These are phyloP conservation scores for Kurtzmaniella fragi DNA, from an alignment of 805 yeast species.

Conservation along the genomic window DNA sequence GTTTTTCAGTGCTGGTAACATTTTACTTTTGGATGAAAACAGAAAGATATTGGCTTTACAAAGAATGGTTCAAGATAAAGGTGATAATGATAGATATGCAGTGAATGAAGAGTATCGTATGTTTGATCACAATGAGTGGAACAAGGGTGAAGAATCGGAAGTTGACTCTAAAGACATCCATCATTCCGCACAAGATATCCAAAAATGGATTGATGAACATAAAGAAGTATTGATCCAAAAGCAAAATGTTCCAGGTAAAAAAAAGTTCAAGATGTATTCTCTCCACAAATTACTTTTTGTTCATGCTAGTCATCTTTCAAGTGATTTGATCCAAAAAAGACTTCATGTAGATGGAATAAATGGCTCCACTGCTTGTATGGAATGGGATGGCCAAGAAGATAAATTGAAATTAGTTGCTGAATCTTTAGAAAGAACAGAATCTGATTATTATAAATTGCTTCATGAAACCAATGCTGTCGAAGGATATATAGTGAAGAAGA, in stretches of 20 bases:
- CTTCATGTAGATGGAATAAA: conserved; percentile 44
- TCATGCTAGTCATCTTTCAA: conserved; percentile 68
- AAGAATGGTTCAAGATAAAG: conserved; percentile 73
- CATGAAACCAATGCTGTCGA: conserved; percentile 24
- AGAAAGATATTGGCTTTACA: conserved; percentile 66
- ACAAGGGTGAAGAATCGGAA: conserved; percentile 29
- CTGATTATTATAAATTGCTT: conserved; percentile 34
- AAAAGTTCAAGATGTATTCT: conserved; percentile 46
- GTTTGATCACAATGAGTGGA: conserved; percentile 42
- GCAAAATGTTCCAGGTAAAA: conserved; percentile 14
- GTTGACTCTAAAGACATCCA: conserved; percentile 6
- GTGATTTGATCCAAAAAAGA: conserved; percentile 66
- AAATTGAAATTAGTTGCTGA: conserved; percentile 27
- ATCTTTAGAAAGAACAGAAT: conserved; percentile 45
- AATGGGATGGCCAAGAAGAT: conserved; percentile 18
- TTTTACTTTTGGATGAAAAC: conserved; percentile 68
- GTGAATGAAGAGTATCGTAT: conserved; percentile 68
- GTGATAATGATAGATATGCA: conserved; percentile 57
- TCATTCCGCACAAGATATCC: conserved; percentile 26
- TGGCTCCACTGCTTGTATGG: conserved; percentile 36
- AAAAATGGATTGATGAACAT: conserved; percentile 36
- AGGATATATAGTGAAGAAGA: conserved; percentile 64
- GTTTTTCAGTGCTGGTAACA: conserved; percentile 93
- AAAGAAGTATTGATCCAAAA: conserved; percentile 11
- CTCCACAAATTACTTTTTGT: conserved; percentile 67